A percentile compares a stretch with the other conserved stretches of the same genome.
phyloP scores from a whole-genome alignment of 2,329 filamentous ascomycete genomes.

The Exophiala lecanii-corni region DNA sequence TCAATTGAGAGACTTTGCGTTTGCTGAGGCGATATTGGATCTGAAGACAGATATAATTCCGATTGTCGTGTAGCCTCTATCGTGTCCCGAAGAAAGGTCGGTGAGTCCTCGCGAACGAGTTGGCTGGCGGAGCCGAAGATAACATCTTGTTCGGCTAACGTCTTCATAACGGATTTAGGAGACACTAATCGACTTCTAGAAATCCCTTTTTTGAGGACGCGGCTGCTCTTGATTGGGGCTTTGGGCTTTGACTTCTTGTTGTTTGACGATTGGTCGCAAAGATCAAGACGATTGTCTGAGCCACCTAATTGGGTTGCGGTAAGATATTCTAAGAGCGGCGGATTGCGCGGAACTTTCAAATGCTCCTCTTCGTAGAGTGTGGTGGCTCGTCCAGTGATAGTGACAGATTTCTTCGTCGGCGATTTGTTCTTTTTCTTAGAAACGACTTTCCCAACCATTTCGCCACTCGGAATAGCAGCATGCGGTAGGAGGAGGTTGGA shows the following conservation, averaged over 20 bases:
- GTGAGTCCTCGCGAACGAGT: conserved; percentile 67
- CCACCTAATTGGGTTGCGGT: conserved; percentile 27
- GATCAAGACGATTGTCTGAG: conserved; percentile 8
- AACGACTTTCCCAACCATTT: conserved; percentile 2
- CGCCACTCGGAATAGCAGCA: background rate
- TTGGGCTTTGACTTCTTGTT: conserved; percentile 20
- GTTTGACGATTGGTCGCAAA: background rate
- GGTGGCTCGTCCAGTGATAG: conserved; percentile 73
- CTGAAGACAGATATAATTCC: conserved; percentile 33
- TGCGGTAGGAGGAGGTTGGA: conserved; percentile 5
- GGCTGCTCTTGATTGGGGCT: conserved; percentile 9
- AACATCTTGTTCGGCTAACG: conserved; percentile 67
- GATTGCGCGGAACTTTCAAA: conserved; percentile 20
- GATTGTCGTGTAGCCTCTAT: conserved; percentile 60
- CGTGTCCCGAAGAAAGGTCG: conserved; percentile 58
- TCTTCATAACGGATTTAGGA: conserved; percentile 61
- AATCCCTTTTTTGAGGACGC: conserved; percentile 28
- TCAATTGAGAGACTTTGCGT: conserved; percentile 20
- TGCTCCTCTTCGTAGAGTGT: conserved; percentile 57
- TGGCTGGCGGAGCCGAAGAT: conserved; percentile 86
- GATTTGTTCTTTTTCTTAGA: conserved; percentile 42
- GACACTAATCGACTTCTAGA: conserved; percentile 56
- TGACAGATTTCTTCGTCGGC: conserved; percentile 65
- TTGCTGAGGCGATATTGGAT: conserved; percentile 17
- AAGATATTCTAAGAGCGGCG: conserved; percentile 48